Percentiles rank a stretch among this genome's conserved stretches.
Evolutionary conservation across 2,329 filamentous ascomycete genomes (phyloP).

Genomic region (Penicillium sp.): DNA sequence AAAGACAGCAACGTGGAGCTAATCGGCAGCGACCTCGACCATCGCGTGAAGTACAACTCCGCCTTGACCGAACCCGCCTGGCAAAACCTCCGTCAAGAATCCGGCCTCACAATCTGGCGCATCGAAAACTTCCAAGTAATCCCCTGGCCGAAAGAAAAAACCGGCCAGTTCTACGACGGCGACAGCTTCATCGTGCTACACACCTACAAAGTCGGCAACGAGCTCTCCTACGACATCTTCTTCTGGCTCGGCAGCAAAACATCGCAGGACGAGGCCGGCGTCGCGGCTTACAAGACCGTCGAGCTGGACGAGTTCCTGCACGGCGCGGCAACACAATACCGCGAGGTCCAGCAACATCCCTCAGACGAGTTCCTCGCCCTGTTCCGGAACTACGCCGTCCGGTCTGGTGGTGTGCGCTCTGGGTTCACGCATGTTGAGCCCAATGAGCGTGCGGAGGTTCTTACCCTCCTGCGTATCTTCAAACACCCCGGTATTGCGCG

Average conservation of each 20-base stretch:
- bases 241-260: constrained; percentile 68
- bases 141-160: constrained; percentile 55
- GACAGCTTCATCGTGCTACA: constrained; percentile 67
- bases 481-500: constrained; percentile 53
- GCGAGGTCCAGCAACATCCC: constrained; percentile 59
- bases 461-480: constrained; percentile 61
- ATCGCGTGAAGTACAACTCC: constrained; percentile 65
- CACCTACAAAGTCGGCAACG: constrained; percentile 54
- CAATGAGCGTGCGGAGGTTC: constrained; percentile 44
- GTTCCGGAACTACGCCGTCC: constrained; percentile 60
- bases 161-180: constrained; percentile 64
- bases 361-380: constrained; percentile 60
- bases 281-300: constrained; percentile 67
- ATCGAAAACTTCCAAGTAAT: constrained; percentile 66
- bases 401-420: constrained; percentile 58
- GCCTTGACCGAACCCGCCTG: constrained; percentile 65
- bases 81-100: constrained; percentile 56
- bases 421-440: constrained; percentile 63
- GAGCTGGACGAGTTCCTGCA: constrained; percentile 66
- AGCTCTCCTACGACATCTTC: constrained; percentile 62
- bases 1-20: constrained; percentile 67
- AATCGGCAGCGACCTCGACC: constrained; percentile 62
- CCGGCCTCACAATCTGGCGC: constrained; percentile 63
- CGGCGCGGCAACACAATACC: constrained; percentile 62
- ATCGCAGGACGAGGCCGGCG: constrained; percentile 66